Evolutionary conservation across 805 yeast species (phyloP), one percentile per base, ranked within the genome.

Genomic region (Yarrowia alimentaria): DNA sequence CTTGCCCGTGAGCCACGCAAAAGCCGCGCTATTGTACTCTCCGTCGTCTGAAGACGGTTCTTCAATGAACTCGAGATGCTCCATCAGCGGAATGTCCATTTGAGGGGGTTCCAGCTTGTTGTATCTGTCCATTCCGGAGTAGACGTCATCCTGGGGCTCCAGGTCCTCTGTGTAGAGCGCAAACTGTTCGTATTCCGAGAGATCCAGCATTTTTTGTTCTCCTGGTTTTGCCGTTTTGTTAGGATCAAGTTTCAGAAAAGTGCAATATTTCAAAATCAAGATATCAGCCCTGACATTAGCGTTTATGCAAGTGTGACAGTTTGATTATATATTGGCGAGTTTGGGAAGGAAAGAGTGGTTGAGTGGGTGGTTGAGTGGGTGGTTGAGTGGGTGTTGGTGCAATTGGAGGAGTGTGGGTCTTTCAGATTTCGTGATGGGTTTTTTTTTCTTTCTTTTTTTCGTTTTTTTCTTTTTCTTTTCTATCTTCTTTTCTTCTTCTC

Each of bases 251-350:
- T 12, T 24, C n/a, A n/a, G 14, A 6, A 14, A 14, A 16, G 8
- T 14, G 21, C 17, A 22, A 22, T 18, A 24, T 9, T n/a, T 11
- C 22, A 22, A 18, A 13, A 34, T 5, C 28, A n/a, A n/a, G 14
- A 34, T 20, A 34, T 24, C 17, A 24, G 30, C 24, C 9, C 24
- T 21, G 25, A 22, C 10, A 26, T 26, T 26, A 26, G 14, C 9
- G 47, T 40, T 40, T 14, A 40, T 40, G 47, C 47, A 28, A 40
- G 47, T 40, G 33, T 40, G 47, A 40, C 47, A 28, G 33, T n/a
- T n/a, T 10, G 14, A 17, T 6, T 20, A 16, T 22, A 22, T n/a
- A 3, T 22, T 19, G 25, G 17, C 12, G 17, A n/a, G n/a, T n/a
- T 7, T 1, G 20, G 14, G 14, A 6, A 17, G 6, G 14, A 12